These are phyloP conservation scores for Cucumis hystrix DNA, from an alignment of 306 rosid genomes.

Conservation along the genomic window DNA sequence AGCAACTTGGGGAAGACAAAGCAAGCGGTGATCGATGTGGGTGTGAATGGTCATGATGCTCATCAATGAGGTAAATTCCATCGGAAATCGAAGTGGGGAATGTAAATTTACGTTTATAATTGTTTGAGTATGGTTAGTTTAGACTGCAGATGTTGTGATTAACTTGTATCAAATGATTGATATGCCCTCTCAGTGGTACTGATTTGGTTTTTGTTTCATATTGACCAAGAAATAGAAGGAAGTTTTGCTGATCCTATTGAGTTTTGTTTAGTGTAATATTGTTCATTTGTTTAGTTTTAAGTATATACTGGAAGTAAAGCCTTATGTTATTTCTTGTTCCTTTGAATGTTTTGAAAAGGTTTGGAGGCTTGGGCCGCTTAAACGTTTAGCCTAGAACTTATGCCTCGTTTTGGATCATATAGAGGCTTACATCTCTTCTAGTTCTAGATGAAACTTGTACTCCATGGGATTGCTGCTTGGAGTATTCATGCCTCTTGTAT, in stretches of 20 bases:
- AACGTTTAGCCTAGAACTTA: background rate
- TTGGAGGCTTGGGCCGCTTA: background rate
- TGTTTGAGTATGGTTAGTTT: background rate
- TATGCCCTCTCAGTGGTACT: constrained; percentile 5
- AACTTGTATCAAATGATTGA: constrained; percentile 13
- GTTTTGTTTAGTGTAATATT: background rate
- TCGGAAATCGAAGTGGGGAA: background rate
- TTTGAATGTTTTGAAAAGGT: background rate
- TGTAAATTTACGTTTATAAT: background rate
- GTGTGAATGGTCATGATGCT: constrained; percentile 39
- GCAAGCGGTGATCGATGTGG: constrained; percentile 19
- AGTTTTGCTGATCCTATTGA: background rate
- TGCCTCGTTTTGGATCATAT: background rate
- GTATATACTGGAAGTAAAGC: background rate
- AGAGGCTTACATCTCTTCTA: background rate
- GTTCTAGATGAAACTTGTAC: background rate
- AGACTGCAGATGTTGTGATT: constrained; percentile 4
- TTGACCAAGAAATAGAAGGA: background rate
- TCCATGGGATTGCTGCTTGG: background rate
- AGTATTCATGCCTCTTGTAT: background rate
- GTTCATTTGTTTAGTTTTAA: background rate
- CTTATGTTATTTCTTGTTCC: background rate
- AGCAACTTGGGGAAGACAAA: constrained; percentile 19
- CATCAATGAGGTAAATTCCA: constrained; percentile 20
- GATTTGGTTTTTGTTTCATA: background rate